phyloP scores from a whole-genome alignment of 768 basidiomycete genomes.

The Hortiboletus campestris region DNA sequence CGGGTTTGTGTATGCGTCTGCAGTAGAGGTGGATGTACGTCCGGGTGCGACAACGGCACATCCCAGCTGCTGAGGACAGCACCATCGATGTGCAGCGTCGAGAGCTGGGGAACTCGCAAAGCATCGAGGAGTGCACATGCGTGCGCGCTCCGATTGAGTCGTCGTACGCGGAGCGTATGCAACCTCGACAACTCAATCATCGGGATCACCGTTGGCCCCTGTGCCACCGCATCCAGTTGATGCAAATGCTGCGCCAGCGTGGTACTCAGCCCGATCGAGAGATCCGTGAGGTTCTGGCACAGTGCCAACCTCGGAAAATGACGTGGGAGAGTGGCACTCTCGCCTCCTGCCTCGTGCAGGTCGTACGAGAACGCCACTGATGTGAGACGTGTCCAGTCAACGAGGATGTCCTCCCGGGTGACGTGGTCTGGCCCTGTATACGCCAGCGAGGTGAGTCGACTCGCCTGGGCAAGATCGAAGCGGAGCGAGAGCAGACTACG shows the following conservation, averaged over 20 bases:
- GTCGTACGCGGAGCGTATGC: constrained; percentile 24
- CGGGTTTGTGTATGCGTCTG: neutral
- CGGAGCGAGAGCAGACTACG: constrained; percentile 17
- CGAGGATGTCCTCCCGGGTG: constrained; percentile 20
- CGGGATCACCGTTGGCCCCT: neutral
- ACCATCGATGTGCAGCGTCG: constrained; percentile 21
- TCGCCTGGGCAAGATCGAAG: constrained; percentile 20
- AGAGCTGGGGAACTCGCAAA: constrained; percentile 22
- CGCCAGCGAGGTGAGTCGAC: constrained; percentile 18
- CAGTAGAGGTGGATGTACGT: neutral
- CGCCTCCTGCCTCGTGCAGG: constrained; percentile 25
- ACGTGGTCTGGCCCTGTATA: constrained; percentile 27
- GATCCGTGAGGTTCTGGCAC: constrained; percentile 21
- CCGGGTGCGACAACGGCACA: constrained; percentile 6
- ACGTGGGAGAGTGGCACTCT: constrained; percentile 19
- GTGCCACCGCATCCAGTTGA: constrained; percentile 6
- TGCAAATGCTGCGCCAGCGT: constrained; percentile 13
- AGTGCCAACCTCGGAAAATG: constrained; percentile 15
- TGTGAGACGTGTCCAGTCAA: constrained; percentile 25
- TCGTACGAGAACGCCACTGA: constrained; percentile 25
- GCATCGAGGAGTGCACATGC: constrained; percentile 19
- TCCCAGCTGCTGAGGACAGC: constrained; percentile 21
- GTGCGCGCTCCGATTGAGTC: constrained; percentile 17
- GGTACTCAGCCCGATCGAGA: constrained; percentile 23
- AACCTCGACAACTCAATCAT: constrained; percentile 19